Evolutionary conservation across 106 monocot genomes (phyloP), one percentile per base, ranked within the genome.

Genomic region (Dendrobium chrysotoxum): DNA sequence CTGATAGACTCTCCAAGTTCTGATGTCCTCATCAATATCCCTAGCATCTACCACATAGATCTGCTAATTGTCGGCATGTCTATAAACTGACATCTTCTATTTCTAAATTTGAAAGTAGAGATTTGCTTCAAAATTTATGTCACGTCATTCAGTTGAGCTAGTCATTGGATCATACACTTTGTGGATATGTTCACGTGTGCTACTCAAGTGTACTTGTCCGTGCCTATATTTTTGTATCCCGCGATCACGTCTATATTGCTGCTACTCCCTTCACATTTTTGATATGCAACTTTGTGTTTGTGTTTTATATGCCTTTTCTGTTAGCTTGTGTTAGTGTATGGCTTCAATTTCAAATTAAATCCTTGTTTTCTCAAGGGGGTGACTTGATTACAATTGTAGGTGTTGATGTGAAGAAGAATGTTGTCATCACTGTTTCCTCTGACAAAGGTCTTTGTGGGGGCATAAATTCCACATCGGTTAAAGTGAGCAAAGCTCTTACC

Each of bases 391-490:
- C 31, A 30, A 38, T 58, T 66, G 47, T 75, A 96, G 97, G 85
- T 81, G 80, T 97, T 79, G 94, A 97, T 84, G 97, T 91, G 71
- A 97, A 97, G 87, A 97, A 94, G 86, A 97, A 94, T 82, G 92
- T 97, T 78, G 94, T 97, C 74, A 68, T 97, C 67, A 81, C 90
- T 15, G 57, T 97, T 78, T 73, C 89, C 4, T 97, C 97, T 79
- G 97, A 97, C 87, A 97, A 97, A 84, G 97, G 97, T 87, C 94
- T 97, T 79, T 97, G 97, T 85, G 97, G 97, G 25, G 94, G 97
- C 76, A 97, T 97, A 79, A 97, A 97, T 58, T 97, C 97, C 28
- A 94, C 94, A 5, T 90, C 97, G 41, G 97, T 97, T 46, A 97
- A 94, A 91, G 77, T 92, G 28, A 97, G 97, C 97, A 94, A 88